Base-by-base conservation (phyloP, 768 basidiomycete genomes). In the Pulveroboletus sp. region DNA sequence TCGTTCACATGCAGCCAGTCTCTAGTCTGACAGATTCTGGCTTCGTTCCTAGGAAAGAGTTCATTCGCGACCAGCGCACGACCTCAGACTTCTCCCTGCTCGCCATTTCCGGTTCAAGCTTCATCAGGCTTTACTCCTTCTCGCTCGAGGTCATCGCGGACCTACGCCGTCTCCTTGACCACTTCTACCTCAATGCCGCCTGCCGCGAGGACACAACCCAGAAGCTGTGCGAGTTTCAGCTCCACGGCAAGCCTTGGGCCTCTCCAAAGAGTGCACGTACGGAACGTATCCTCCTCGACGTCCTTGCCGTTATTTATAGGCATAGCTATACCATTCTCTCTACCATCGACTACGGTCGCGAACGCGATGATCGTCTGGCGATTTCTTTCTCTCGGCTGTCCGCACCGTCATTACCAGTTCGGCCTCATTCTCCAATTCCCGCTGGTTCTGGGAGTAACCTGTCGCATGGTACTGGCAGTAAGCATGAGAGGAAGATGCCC, bases 321-420 rank as follows among this genome's bases (percentile, higher is more conserved):
- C 76, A 76, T 60, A 83, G 83, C 36, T 86, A 81, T 61, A 69
- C 69, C 21, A 83, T 81, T 56, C 71, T 88, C 8, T 86, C 86
- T 18, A 78, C 77, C 38, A 73, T 89, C 54, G 86, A 88, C 68
- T 89, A 89, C 64, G 88, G 86, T 30, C 76, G 85, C 49, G 87
- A 89, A 65, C 73, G 70, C 38, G 88, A 89, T 57, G 87, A 89
- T 67, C 78, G 82, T 37, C 62, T 89, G 8, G 79, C 81, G 44
- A 76, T 89, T 60, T 76, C 83, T 17, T 89, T 89, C 66, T 84
- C 85, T 14, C 80, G 74, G 49, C 74, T 81, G 37, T 61, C 58
- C 46, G 17, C 54, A 6, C 56, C 64, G 14, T 46, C 68, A 4
- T 70, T 75, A 12, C 63, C 75, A 32, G 58, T 72, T 28, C 66